Base-by-base conservation (phyloP, 352 stramenopile species). In the Phytophthora sp. region DNA sequence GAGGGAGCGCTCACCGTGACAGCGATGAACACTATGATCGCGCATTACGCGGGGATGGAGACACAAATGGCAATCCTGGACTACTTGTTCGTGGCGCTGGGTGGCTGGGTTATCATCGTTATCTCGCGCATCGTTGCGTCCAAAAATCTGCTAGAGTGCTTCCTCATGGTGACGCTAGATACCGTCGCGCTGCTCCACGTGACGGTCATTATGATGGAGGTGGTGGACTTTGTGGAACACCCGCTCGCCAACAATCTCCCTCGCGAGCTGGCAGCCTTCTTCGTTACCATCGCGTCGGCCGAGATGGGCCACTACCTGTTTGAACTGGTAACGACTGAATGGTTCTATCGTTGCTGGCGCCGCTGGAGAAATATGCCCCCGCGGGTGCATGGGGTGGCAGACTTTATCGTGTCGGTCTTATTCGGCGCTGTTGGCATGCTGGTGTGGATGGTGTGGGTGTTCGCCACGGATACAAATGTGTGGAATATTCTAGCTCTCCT, bases 181-280 rank as follows among this genome's bases (percentile, higher is more conserved):
- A 80, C 83, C 3, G 52, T 88, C 35, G 79, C 76, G 0, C 39
- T 91, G 35, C 72, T 82, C 30, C 82, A 85, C 30, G 47, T 91
- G 42, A 69, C 82, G 8, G 56, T 77, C n/a, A 80, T 84, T n/a
- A 77, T 91, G 72, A 86, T 88, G 74, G 80, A 86, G 26, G 72
- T 84, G 12, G 66, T 76, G 1, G 80, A 88, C 55, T 80, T 88
- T 35, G 55, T 91, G 2, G 71, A 81, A 26, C 68, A 89, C 39
- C 80, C 80, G 2, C 33, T 71, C 24, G 67, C 80, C 1, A 53
- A 57, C 27, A 63, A 76, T 1, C 59, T 79, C 8, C 57, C 62
- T 12, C 68, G 73, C 51, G 57, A 84, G 15, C 63, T 89, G 26
- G 73, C 65, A 8, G 68, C 77, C 4, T 89, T 89, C 60, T 86